phyloP scores from a whole-genome alignment of 208 protist species.

The Acanthamoeba royreba region DNA sequence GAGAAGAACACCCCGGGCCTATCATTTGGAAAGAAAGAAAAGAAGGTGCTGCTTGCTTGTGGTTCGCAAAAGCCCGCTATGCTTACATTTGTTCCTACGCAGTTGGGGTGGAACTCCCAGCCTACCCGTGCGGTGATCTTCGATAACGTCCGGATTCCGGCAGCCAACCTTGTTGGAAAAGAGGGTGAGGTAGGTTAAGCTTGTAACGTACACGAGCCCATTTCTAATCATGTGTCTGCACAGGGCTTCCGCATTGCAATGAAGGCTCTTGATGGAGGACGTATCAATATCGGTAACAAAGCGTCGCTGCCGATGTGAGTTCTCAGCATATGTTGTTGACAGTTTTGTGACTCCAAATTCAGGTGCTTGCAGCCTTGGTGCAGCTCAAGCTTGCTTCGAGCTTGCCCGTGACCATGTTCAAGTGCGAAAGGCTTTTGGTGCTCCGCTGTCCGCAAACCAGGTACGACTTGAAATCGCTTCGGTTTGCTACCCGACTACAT shows the following conservation, averaged over 20 bases:
- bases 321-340: neutral
- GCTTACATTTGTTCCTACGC: too few species aligned
- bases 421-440: constrained; percentile 78
- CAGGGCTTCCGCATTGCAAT: constrained; percentile 85
- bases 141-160: constrained; percentile 74
- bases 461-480: too few species aligned
- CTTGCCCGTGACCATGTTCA: constrained; percentile 69
- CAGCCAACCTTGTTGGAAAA: constrained; percentile 72
- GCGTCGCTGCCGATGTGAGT: too few species aligned
- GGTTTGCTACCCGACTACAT: too few species aligned
- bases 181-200: constrained; percentile 65
- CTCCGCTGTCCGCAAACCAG: constrained; percentile 65
- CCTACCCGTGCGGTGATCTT: constrained; percentile 72
- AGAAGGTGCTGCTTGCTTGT: too few species aligned
- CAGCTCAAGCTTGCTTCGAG: constrained; percentile 70
- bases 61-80: too few species aligned
- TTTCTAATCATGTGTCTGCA: neutral
- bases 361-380: constrained; percentile 78
- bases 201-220: neutral
- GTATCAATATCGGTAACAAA: constrained; percentile 83
- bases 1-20: constrained; percentile 78
- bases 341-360: neutral
- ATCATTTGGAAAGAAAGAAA: constrained; percentile 79
- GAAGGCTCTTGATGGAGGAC: constrained; percentile 81
- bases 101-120: constrained; percentile 81